Percentiles rank a stretch among this genome's conserved stretches.
phyloP scores from a whole-genome alignment of 2,329 filamentous ascomycete genomes.

The Aspergillus unguis region DNA sequence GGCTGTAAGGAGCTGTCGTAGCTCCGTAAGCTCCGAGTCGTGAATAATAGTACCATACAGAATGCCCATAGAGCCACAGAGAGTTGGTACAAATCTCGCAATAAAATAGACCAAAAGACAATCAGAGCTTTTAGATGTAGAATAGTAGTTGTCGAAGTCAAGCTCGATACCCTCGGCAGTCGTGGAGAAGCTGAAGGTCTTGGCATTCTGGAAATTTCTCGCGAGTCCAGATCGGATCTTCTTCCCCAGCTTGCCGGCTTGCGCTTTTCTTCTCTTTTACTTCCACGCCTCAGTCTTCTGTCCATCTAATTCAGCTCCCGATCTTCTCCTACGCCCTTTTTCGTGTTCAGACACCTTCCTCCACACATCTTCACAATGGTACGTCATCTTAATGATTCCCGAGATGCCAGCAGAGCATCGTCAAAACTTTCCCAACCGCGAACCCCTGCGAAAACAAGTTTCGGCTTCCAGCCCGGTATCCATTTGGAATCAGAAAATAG shows the following conservation, averaged over 20 bases:
- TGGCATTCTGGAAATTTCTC: conserved; percentile 48
- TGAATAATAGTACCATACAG: too few relatives aligned
- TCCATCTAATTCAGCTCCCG: conserved; percentile 11
- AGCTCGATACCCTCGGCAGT: conserved; percentile 31
- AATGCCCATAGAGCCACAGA: too few relatives aligned
- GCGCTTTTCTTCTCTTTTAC: conserved; percentile 30
- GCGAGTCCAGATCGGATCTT: conserved; percentile 33
- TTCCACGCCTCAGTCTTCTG: conserved; percentile 23
- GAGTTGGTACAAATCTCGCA: too few relatives aligned
- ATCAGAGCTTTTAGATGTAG: too few relatives aligned
- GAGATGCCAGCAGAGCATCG: not conserved
- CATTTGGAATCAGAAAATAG: not conserved
- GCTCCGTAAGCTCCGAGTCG: not conserved
- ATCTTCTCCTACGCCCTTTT: conserved; percentile 3
- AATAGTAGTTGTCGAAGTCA: not conserved
- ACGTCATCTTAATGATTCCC: conserved; percentile 13
- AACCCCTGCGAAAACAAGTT: not conserved
- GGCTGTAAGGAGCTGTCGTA: conserved; percentile 4
- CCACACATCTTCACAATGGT: conserved; percentile 23
- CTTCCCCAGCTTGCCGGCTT: conserved; percentile 24
- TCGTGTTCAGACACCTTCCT: conserved; percentile 11
- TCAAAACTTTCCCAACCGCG: conserved; percentile 10
- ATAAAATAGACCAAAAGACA: too few relatives aligned
- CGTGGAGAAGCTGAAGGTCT: conserved; percentile 30
- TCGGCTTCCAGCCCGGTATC: not conserved